Conservation (phyloP, 2,329 filamentous ascomycete species). For the Zymoseptoria pseudotritici region DNA sequence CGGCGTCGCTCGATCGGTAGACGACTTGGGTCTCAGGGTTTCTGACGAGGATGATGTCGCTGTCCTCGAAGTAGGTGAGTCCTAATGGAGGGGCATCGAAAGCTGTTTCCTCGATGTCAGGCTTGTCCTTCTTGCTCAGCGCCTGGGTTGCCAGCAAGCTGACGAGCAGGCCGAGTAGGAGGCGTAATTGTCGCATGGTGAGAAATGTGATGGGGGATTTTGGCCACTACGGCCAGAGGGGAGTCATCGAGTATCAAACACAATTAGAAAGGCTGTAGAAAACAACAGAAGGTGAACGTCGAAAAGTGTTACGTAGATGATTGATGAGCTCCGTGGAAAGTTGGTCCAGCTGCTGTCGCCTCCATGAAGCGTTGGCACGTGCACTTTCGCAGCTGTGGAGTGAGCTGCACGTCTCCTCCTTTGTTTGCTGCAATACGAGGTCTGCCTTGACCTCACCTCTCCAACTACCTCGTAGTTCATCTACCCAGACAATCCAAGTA, state of each 20-base stretch:
- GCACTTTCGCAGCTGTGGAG: not conserved
- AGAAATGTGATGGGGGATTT: not conserved
- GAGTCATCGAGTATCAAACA: not conserved
- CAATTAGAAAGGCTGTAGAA: not conserved
- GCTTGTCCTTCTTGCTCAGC: constrained; percentile 34
- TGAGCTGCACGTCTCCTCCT: not conserved
- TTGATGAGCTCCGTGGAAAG: not conserved
- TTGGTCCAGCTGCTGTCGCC: not conserved
- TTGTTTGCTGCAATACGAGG: not conserved
- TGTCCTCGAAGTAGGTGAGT: constrained; percentile 87
- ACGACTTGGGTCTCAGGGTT: constrained; percentile 58
- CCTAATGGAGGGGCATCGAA: constrained; percentile 61
- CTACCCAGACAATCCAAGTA: too few relatives aligned
- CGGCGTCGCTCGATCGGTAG: constrained; percentile 74
- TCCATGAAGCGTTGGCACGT: not conserved
- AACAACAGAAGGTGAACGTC: not conserved
- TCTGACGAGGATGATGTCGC: constrained; percentile 70
- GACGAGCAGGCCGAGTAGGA: constrained; percentile 14
- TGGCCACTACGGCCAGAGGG: not conserved
- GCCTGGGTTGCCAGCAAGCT: constrained; percentile 18
- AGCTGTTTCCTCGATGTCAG: constrained; percentile 55
- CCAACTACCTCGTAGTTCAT: not conserved
- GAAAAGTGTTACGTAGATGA: not conserved
- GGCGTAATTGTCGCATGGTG: constrained; percentile 14
- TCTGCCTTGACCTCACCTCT: not conserved